These are phyloP conservation scores for Fusarium sp. DNA, from an alignment of 2,329 filamentous ascomycete genomes.

Conservation along the genomic window DNA sequence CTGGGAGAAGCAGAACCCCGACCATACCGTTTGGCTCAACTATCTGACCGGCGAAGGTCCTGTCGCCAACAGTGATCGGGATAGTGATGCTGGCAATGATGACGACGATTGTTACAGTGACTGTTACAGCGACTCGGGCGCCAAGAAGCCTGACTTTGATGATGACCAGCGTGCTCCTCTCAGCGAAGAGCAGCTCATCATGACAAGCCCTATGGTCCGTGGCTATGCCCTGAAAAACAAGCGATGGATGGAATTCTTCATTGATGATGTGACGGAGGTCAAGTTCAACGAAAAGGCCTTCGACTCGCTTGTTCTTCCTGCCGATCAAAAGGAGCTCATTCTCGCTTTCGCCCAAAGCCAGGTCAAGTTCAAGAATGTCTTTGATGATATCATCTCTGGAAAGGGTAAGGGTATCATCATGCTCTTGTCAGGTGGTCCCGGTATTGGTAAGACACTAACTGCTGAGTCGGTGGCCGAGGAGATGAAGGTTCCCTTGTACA, in stretches of 20 bases:
- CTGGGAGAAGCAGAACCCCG: constrained; percentile 45
- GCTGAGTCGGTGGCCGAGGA: constrained; percentile 61
- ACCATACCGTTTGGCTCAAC: constrained; percentile 37
- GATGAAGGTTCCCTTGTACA: constrained; percentile 59
- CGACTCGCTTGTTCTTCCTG: constrained; percentile 57
- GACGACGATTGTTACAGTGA: not conserved
- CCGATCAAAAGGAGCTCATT: constrained; percentile 61
- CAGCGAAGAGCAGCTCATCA: constrained; percentile 52
- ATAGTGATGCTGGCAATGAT: not conserved
- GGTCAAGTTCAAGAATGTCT: constrained; percentile 51
- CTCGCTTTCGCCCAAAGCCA: constrained; percentile 60
- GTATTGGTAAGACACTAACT: constrained; percentile 61
- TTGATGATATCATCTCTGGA: constrained; percentile 63
- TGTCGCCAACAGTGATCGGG: not conserved
- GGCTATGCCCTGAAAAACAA: constrained; percentile 61
- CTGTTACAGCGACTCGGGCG: not conserved
- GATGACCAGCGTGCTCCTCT: constrained; percentile 40
- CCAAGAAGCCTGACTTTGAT: not conserved
- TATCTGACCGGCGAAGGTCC: not conserved
- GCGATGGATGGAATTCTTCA: constrained; percentile 59
- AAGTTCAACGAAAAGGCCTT: constrained; percentile 61
- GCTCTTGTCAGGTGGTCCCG: constrained; percentile 58
- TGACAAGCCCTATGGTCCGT: constrained; percentile 53
- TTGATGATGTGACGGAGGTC: constrained; percentile 56
- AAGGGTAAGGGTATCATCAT: constrained; percentile 63